Base-by-base conservation (phyloP, 1,284 basidiomycete species). In the Ceratobasidium sp. region DNA sequence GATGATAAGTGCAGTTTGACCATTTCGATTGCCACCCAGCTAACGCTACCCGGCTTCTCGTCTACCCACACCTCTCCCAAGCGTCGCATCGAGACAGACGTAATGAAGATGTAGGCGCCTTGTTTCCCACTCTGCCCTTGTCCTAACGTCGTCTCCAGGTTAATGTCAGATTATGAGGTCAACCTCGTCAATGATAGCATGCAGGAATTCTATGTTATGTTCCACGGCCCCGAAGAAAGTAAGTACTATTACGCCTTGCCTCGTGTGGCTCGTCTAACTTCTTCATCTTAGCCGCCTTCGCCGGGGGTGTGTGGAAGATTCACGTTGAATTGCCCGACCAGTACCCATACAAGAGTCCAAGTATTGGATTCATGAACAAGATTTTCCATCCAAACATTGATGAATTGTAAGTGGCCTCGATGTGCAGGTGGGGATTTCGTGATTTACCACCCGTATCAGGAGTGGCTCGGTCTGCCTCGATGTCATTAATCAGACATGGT, bases 361-460 rank as follows among this genome's bases (percentile, higher is more conserved):
- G 96, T 83, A 99, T 99, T 82, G 97, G 97, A 0, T 99, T 99
- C 87, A 97, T 98, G 96, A 99, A 99, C 91, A 98, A 98, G 93
- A 99, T 99, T 84, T 99, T 98, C 85, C 97, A 99, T 84, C 97
- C 97, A 12, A 99, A 98, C 85, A 98, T 98, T 83, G 97, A 98
- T 86, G 97, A 98, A 86, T 87, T 97, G 94, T 96, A 83, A 84
- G 93, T 85, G 15, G 7, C 81, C n/a, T 58, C 51, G n/a, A 23
- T 63, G 12, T 20, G 81, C 82, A 79, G 81, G 81, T 49, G 69
- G 26, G 55, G 13, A 39, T 23, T 20, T 15, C 3, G 28, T 60
- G 28, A 64, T 61, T 60, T 56, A 58, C 60, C 53, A 46, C 33
- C 33, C 53, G 42, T 28, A 69, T 76, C 85, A 97, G 96, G 83